These are phyloP conservation scores for Phaeosphaeriaceae sp. DNA, from an alignment of 2,329 filamentous ascomycete genomes.

Conservation along the genomic window DNA sequence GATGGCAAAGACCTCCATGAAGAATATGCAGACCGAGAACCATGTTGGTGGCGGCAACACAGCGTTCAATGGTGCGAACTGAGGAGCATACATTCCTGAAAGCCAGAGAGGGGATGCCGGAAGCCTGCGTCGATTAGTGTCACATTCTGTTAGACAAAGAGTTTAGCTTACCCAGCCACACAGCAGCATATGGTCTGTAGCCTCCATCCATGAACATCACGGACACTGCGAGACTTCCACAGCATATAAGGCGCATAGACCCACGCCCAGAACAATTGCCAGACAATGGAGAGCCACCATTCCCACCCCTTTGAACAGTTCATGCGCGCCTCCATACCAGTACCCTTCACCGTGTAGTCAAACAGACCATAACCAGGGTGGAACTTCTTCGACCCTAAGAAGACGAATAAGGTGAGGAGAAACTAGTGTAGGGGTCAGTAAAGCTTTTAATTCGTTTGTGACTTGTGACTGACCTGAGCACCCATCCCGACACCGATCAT, in stretches of 20 bases:
- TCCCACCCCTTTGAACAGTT: constrained; percentile 45
- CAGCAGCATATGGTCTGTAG: constrained; percentile 44
- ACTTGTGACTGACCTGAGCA: constrained; percentile 24
- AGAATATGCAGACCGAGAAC: constrained; percentile 42
- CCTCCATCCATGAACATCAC: constrained; percentile 43
- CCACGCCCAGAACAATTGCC: constrained; percentile 48
- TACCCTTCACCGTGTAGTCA: constrained; percentile 35
- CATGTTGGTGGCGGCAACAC: constrained; percentile 36
- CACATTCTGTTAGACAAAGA: neutral
- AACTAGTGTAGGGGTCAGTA: neutral
- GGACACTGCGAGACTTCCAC: constrained; percentile 42
- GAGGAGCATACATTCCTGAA: constrained; percentile 38
- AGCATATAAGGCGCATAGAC: constrained; percentile 44
- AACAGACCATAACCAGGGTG: constrained; percentile 41
- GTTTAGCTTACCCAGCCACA: constrained; percentile 36
- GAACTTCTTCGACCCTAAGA: constrained; percentile 42
- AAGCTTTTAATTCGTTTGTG: neutral
- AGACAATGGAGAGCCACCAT: constrained; percentile 46
- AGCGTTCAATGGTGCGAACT: constrained; percentile 33
- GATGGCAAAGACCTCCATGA: constrained; percentile 41
- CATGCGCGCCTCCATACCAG: constrained; percentile 26
- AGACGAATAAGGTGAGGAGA: constrained; percentile 36
- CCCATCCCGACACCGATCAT: constrained; percentile 37
- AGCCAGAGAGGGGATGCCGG: constrained; percentile 45
- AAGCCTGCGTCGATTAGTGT: constrained; percentile 27